phyloP scores from a whole-genome alignment of 2,329 filamentous ascomycete genomes.

The Pezicula carpinea region DNA sequence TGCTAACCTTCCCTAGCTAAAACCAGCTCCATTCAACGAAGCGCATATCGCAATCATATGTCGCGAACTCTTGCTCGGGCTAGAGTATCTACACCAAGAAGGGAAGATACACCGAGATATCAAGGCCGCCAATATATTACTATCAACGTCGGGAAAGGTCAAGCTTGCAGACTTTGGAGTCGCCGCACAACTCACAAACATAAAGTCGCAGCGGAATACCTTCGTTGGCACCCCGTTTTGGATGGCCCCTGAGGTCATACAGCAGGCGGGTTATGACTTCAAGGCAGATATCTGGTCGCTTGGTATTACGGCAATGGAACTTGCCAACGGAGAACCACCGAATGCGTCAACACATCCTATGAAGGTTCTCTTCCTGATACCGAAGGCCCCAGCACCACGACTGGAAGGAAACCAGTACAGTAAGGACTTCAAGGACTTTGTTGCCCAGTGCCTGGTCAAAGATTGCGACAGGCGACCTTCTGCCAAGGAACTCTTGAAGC shows the following conservation, averaged over 20 bases:
- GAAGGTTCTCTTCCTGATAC: conserved; percentile 90
- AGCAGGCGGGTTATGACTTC: conserved; percentile 79
- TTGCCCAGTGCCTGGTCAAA: conserved; percentile 86
- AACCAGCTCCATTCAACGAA: conserved; percentile 85
- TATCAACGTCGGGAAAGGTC: conserved; percentile 86
- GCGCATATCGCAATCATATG: conserved; percentile 91
- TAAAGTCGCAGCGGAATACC: conserved; percentile 95
- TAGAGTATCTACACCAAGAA: conserved; percentile 90
- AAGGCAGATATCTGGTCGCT: conserved; percentile 93
- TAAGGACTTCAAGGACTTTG: conserved; percentile 90
- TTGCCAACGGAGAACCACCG: conserved; percentile 85
- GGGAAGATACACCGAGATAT: conserved; percentile 97
- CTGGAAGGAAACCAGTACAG: conserved; percentile 79
- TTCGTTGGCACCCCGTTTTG: conserved; percentile 97
- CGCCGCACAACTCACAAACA: conserved; percentile 91
- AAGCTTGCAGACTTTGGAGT: conserved; percentile 98
- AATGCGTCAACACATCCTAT: conserved; percentile 83
- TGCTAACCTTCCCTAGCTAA: conserved; percentile 53
- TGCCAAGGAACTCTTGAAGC: conserved; percentile 80
- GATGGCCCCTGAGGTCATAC: conserved; percentile 95
- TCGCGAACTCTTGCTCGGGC: conserved; percentile 80
- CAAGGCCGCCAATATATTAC: conserved; percentile 92
- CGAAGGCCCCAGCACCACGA: conserved; percentile 78
- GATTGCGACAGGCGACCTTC: conserved; percentile 80
- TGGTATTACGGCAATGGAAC: conserved; percentile 86